These are phyloP conservation scores for Jaminaea rosea DNA, from an alignment of 1,284 basidiomycete genomes.

Conservation along the genomic window DNA sequence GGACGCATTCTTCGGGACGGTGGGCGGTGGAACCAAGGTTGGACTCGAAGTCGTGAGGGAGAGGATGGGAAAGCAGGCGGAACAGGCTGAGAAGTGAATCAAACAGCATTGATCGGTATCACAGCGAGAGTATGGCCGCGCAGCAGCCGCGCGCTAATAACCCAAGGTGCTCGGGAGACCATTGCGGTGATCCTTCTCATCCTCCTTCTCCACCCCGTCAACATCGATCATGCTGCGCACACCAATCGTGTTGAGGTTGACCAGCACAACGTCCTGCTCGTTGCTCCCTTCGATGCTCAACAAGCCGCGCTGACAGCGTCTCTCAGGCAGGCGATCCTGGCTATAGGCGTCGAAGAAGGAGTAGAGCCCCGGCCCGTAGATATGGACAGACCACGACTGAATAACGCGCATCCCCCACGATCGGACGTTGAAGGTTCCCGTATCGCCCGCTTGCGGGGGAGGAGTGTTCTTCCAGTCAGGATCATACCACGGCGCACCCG, in stretches of 20 bases:
- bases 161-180: slow-evolving; percentile 29
- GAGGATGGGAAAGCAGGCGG: slow-evolving; percentile 12
- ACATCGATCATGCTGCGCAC: slow-evolving; percentile 21
- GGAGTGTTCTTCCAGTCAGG: slow-evolving; percentile 17
- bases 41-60: slow-evolving; percentile 43
- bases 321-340: slow-evolving; percentile 14
- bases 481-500: slow-evolving; percentile 14
- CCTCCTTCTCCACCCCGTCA: slow-evolving; percentile 14
- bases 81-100: background rate
- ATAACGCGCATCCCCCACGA: slow-evolving; percentile 29
- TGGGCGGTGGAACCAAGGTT: slow-evolving; percentile 32
- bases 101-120: background rate
- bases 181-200: slow-evolving; percentile 18
- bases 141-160: background rate
- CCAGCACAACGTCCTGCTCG: slow-evolving; percentile 14
- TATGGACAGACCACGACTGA: slow-evolving; percentile 13
- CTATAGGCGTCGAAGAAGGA: slow-evolving; percentile 35
- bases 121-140: too few relatives aligned
- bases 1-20: slow-evolving; percentile 45
- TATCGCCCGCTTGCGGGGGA: slow-evolving; percentile 4
- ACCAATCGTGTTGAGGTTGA: slow-evolving; percentile 31
- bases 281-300: slow-evolving; percentile 17
- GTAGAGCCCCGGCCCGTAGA: slow-evolving; percentile 31
- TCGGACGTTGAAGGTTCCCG: slow-evolving; percentile 21
- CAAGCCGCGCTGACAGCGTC: slow-evolving; percentile 27